phyloP scores from a whole-genome alignment of 169 alveolate genomes.

The Plasmodium gallinaceum region DNA sequence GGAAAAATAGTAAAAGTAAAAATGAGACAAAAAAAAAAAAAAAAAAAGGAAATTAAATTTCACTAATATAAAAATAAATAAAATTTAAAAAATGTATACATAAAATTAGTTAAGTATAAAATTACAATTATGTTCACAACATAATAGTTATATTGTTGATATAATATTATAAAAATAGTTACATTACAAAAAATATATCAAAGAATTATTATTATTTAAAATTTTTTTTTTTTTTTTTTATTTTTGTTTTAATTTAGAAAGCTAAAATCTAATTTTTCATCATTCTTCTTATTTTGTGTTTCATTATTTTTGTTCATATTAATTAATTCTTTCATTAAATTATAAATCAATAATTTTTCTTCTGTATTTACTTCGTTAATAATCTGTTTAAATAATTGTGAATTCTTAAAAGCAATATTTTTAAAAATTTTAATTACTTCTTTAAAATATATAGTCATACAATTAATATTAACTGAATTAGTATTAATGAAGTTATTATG shows the following conservation, averaged over 20 bases:
- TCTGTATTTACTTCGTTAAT: conserved; percentile 27
- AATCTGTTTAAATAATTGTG: conserved; percentile 41
- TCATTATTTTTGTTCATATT: conserved; percentile 22
- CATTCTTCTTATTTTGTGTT: not conserved
- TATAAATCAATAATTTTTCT: conserved; percentile 58
- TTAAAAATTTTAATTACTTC: conserved; percentile 52
- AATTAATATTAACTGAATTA: conserved; percentile 4
- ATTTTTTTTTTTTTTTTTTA: not conserved
- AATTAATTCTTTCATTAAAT: conserved; percentile 53
- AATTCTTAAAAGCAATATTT: conserved; percentile 74
- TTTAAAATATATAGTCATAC: conserved; percentile 47
- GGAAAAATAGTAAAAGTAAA: no score
- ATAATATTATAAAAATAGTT: no score
- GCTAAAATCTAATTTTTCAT: conserved; percentile 61
- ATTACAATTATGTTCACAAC: no score
- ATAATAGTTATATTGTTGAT: no score
- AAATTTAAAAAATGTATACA: no score
- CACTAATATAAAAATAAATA: no score
- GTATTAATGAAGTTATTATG: conserved; percentile 2
- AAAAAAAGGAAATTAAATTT: no score
- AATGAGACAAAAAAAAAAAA: no score
- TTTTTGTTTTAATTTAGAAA: conserved; percentile 24
- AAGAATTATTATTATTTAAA: no score
- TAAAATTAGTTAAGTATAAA: no score
- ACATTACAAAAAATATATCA: no score